Base-by-base conservation (phyloP, 2,329 filamentous ascomycete species). In the Ophiostoma angusticollis region DNA sequence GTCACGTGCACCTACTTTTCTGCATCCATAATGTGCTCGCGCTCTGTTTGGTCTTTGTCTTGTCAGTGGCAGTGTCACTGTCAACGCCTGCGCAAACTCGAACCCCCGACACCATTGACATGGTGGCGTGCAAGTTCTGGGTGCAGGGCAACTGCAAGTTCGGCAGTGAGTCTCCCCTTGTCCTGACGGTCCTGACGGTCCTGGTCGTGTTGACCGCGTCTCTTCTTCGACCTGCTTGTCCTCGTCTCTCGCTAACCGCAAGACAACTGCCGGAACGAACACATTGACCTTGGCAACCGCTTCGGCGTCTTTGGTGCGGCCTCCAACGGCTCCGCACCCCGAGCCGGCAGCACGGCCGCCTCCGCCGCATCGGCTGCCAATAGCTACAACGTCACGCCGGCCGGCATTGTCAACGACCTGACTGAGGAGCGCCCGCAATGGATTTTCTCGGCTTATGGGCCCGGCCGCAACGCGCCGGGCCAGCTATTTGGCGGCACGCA, bases 381-480 rank as follows among this genome's bases (percentile, higher is more conserved):
- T 14, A 47, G 63, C 5, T 74, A 74, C 54, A 66, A 59, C 31
- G 58, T 86, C 29, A 71, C 61, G n/a, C 59, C 61, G 30, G 72
- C 73, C 0, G 61, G 60, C 3, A 79, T 93, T 49, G 68, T 69
- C 44, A 60, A 61, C 38, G 85, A 93, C 53, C 65, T 93, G 32
- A 72, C 68, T 1, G 65, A 68, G 17, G 84, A 91, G 44, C 70
- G 72, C 8, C 89, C 89, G 14, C 62, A 74, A 65, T 96, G 87
- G 82, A 79, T 91, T 5, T 70, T 95, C 18, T 94, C 87, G 1
- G 72, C 80, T 17, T 96, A 94, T 57, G 84, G 78, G 0, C 86
- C 87, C 0, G 81, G 80, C 4, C 70, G 66, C 50, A 74, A 86
- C 49, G 75, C 81, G 2, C 87, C 87, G 0, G 74, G 75, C 14